Percentiles rank a stretch among this genome's conserved stretches.
These are phyloP conservation scores for Pisolithus marmoratus DNA, from an alignment of 768 basidiomycete genomes.

Conservation along the genomic window DNA sequence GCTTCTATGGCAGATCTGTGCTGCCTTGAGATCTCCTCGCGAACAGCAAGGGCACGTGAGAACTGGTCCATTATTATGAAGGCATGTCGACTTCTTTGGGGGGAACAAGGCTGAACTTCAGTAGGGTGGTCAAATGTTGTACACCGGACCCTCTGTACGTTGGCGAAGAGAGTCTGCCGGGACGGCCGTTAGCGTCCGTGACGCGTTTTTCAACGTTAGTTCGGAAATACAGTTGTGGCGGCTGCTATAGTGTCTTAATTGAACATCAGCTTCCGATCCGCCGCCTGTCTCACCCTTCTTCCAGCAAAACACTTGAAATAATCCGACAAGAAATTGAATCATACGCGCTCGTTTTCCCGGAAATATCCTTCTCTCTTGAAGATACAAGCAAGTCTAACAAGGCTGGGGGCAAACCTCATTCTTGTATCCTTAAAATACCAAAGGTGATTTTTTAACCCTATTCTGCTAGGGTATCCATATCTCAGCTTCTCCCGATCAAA, in stretches of 20 bases:
- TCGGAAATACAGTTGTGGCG: neutral
- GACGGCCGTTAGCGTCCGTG: slow-evolving; percentile 78
- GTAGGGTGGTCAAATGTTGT: slow-evolving; percentile 63
- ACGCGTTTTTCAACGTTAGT: slow-evolving; percentile 85
- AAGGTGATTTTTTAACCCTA: slow-evolving; percentile 42
- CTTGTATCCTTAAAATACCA: slow-evolving; percentile 53
- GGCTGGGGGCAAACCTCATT: slow-evolving; percentile 19
- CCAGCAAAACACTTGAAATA: slow-evolving; percentile 55
- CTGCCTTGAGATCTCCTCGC: slow-evolving; percentile 77
- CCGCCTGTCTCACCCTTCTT: slow-evolving; percentile 60
- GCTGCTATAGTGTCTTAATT: slow-evolving; percentile 1
- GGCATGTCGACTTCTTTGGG: slow-evolving; percentile 34
- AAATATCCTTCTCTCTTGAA: slow-evolving; percentile 65
- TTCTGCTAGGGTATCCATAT: slow-evolving; percentile 9
- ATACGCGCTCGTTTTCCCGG: slow-evolving; percentile 67
- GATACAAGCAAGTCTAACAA: slow-evolving; percentile 39
- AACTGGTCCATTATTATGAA: slow-evolving; percentile 78
- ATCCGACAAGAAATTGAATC: slow-evolving; percentile 69
- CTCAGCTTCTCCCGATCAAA: slow-evolving; percentile 29
- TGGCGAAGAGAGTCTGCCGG: slow-evolving; percentile 72
- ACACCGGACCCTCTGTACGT: slow-evolving; percentile 66
- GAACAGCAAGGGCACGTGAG: slow-evolving; percentile 55
- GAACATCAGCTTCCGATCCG: slow-evolving; percentile 68
- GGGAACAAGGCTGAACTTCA: neutral
- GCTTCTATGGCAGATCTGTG: slow-evolving; percentile 78